phyloP scores from a whole-genome alignment of 768 basidiomycete species.

The Leucocoprinus leucothites region DNA sequence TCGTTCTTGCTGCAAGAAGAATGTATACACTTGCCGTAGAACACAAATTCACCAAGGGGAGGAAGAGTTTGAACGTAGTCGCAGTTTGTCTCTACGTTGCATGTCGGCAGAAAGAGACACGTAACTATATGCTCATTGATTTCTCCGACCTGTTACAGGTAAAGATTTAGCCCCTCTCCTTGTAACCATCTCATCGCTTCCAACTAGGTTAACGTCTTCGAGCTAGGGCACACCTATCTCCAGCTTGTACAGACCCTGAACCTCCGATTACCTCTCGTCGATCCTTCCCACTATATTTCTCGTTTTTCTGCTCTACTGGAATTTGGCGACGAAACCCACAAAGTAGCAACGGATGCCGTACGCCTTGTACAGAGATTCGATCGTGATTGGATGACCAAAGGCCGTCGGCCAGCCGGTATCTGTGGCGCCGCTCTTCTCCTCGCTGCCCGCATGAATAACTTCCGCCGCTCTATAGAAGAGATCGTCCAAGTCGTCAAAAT shows the following conservation, averaged over 20 bases:
- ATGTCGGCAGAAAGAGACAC: conserved; percentile 85
- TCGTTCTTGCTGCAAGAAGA: conserved; percentile 78
- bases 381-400: conserved; percentile 96
- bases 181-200: background rate
- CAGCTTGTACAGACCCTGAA: conserved; percentile 88
- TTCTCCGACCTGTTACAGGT: conserved; percentile 96
- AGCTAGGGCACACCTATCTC: conserved; percentile 93
- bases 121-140: conserved; percentile 97
- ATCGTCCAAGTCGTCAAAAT: conserved; percentile 99
- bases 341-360: conserved; percentile 89
- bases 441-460: conserved; percentile 98
- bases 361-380: conserved; percentile 92
- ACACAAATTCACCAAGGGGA: conserved; percentile 91
- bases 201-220: conserved; percentile 90
- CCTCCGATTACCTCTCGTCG: conserved; percentile 82
- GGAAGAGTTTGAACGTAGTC: conserved; percentile 89
- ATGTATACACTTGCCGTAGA: conserved; percentile 93
- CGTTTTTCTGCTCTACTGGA: conserved; percentile 94
- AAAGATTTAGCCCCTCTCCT: conserved; percentile 12
- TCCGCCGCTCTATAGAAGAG: conserved; percentile 88
- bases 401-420: conserved; percentile 93
- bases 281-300: conserved; percentile 95
- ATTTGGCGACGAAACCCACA: conserved; percentile 92
- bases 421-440: conserved; percentile 95
- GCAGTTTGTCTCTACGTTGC: conserved; percentile 96